Conservation (phyloP, 768 basidiomycete species). For the Infundibulicybe gibba region DNA sequence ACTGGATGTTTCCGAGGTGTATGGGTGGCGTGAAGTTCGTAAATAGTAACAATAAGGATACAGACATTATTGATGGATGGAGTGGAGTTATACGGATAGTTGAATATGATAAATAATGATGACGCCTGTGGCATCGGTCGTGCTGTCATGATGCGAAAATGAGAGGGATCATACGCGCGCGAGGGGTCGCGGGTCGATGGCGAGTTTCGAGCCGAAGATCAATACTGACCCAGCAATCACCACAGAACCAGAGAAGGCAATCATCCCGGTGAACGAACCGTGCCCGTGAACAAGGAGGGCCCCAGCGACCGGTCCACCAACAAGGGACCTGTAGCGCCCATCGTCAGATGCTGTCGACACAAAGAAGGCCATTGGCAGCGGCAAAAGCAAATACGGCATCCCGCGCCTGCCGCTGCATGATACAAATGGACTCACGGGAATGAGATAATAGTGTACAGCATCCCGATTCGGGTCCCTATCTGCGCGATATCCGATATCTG, state of each 20-base stretch:
- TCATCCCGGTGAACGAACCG: constrained; percentile 48
- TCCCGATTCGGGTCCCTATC: constrained; percentile 62
- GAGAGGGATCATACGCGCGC: constrained; percentile 39
- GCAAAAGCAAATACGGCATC: constrained; percentile 13
- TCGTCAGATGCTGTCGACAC: too few relatives aligned
- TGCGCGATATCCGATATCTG: constrained; percentile 58
- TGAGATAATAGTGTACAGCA: constrained; percentile 61
- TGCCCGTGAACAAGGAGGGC: constrained; percentile 42
- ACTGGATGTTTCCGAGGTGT: too few relatives aligned
- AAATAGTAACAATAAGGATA: too few relatives aligned
- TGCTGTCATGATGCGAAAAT: too few relatives aligned
- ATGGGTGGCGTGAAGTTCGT: too few relatives aligned
- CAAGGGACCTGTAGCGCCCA: constrained; percentile 41
- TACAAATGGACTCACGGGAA: constrained; percentile 55
- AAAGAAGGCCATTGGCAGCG: constrained; percentile 33
- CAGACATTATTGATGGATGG: too few relatives aligned
- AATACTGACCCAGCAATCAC: constrained; percentile 57
- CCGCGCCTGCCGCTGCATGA: too few relatives aligned
- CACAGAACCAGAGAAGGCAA: constrained; percentile 56
- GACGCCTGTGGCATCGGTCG: too few relatives aligned
- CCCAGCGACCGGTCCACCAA: constrained; percentile 65
- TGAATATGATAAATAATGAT: too few relatives aligned
- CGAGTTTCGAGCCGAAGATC: constrained; percentile 46
- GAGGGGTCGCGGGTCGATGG: constrained; percentile 36
- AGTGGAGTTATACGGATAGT: too few relatives aligned